Percentiles rank a stretch among this genome's conserved stretches.
These are phyloP conservation scores for Paecilomyces sp. DNA, from an alignment of 2,329 filamentous ascomycete genomes.

Conservation along the genomic window DNA sequence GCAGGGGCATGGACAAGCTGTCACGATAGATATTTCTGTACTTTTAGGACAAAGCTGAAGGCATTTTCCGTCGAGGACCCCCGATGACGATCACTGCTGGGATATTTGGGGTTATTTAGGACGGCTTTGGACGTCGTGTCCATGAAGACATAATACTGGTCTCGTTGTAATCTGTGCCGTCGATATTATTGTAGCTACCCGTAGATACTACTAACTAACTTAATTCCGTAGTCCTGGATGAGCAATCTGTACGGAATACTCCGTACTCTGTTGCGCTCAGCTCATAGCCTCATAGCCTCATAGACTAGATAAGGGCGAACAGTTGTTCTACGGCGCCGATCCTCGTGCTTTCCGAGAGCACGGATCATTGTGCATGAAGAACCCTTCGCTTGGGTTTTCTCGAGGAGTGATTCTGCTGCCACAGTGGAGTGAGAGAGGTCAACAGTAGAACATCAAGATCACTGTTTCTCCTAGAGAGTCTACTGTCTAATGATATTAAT, in stretches of 20 bases:
- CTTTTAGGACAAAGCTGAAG: neutral
- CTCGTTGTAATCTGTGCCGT: too few species aligned
- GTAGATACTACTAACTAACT: neutral
- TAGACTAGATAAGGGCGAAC: neutral
- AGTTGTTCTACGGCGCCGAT: neutral
- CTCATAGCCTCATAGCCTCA: neutral
- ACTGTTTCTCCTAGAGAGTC: too few species aligned
- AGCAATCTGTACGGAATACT: neutral
- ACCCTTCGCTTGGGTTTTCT: neutral
- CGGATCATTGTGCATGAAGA: neutral
- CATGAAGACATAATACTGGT: too few species aligned
- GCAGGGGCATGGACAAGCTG: neutral
- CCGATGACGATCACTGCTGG: neutral
- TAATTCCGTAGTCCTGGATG: neutral
- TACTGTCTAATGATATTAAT: too few species aligned
- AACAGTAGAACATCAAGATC: too few species aligned
- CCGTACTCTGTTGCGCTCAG: neutral
- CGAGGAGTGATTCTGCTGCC: neutral
- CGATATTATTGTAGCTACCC: too few species aligned
- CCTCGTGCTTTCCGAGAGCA: neutral
- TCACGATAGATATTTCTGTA: neutral
- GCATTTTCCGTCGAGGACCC: conserved; percentile 2
- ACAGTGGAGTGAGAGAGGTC: too few species aligned
- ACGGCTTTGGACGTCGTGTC: neutral
- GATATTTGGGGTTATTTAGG: neutral